Evolutionary conservation across 768 basidiomycete genomes (phyloP), one percentile per base, ranked within the genome.

Genomic region (Suillus subaureus): DNA sequence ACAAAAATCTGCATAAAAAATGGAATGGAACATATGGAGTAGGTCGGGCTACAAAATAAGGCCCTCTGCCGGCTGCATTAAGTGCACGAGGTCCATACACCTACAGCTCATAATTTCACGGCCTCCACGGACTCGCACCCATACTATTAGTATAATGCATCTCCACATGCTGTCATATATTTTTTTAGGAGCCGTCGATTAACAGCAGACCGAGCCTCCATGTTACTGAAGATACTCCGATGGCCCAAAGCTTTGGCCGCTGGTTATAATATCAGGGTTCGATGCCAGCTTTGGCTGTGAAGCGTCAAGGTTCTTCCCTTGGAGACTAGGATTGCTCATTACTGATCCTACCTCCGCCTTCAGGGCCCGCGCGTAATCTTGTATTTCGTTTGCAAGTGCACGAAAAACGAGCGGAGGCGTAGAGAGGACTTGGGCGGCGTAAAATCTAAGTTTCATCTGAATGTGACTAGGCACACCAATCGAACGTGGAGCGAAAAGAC

Each of bases 381-480:
- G 18, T 4, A 79, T 64, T 65, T 89, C 85, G 39, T 82, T 78
- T 11, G 82, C 75, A 42, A 88, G 72, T 11, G 72, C 70, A 57
- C 72, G 73, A 54, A 89, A 71, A 52, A 81, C 70, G 4, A 69
- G 67, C 49, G 79, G 69, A 1, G 89, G 84, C n/a, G 79, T 83
- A 1, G 84, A 80, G 26, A 85, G 65, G 8, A 88, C 72, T 69
- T 89, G 85, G 8, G 88, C 89, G 6, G 86, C 86, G 68, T 93
- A 94, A 76, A 89, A 94, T 16, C 81, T 74, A 31, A 93, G 69
- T 77, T 92, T 94, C 69, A 86, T 86, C 11, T 80, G 73, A 58
- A 85, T 74, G 69, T 84, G 84, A 61, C 78, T 80, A 61, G 66
- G 70, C 74, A 42, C 70, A 68, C 13, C 71, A 66, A 42, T 79